Conservation (phyloP, 192 early-diverging fungal species). For the Backusella tuberculispora region DNA sequence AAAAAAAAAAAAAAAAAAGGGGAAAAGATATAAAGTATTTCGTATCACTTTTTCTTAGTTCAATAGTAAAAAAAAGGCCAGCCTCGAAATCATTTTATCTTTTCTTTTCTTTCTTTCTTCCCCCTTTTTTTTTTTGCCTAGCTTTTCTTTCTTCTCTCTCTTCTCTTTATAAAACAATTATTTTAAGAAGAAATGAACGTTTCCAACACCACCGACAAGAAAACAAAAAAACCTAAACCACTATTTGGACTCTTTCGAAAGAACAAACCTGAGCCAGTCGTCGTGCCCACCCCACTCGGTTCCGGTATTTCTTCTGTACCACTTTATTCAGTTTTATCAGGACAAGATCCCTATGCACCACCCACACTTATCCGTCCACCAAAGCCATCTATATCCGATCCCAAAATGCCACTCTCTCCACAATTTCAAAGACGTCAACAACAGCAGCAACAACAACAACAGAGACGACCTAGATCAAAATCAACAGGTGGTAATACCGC, state of each 20-base stretch:
- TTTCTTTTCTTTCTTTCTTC: background rate
- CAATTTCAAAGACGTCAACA: background rate
- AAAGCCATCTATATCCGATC: background rate
- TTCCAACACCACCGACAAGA: background rate
- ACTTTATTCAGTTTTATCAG: slow-evolving; percentile 10
- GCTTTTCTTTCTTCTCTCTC: background rate
- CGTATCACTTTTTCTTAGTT: slow-evolving; percentile 5
- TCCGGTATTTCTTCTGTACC: slow-evolving; percentile 20
- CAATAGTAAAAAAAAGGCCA: too few relatives aligned
- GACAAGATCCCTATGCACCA: slow-evolving; percentile 3
- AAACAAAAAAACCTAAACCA: slow-evolving; percentile 23
- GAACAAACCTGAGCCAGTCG: slow-evolving; percentile 14
- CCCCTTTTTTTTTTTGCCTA: background rate
- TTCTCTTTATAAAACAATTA: background rate
- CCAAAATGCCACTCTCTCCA: slow-evolving; percentile 9
- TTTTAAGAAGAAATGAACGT: background rate
- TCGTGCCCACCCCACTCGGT: background rate
- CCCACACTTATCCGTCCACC: background rate
- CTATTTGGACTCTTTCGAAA: slow-evolving; percentile 24
- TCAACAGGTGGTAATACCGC: slow-evolving; percentile 17
- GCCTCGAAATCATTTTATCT: background rate
- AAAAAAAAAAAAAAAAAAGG: background rate
- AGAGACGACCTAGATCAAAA: slow-evolving; percentile 22
- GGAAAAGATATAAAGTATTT: slow-evolving; percentile 6
- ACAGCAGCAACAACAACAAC: slow-evolving; percentile 2